Base-by-base conservation (phyloP, 2,329 filamentous ascomycete species). In the Trichoderma sp. region DNA sequence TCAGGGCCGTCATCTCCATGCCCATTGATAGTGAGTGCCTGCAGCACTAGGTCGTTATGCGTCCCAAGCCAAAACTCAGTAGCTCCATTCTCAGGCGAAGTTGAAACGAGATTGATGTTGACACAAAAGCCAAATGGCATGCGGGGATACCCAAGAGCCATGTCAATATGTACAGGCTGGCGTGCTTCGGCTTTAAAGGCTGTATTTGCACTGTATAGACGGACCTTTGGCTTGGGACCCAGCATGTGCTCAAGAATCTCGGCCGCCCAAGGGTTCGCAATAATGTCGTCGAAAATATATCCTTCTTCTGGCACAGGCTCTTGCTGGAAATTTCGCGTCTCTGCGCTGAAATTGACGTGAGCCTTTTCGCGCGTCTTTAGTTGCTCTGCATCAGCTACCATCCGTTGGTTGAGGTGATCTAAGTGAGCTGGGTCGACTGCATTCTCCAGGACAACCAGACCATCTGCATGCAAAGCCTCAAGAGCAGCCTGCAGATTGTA, bases 121-220 rank as follows among this genome's bases (percentile, higher is more conserved):
- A 59, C 35, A 40, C 56, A 59, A 40, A 59, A 59, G 56, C 56
- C 56, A 59, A 59, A 59, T 11, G 56, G 56, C n/a, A 21, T 59
- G 35, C 33, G 56, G 21, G 56, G 56, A 59, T 27, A 59, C 21
- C 56, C 56, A 8, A 21, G 56, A 59, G 56, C 37, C 56, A 59
- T 59, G 21, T 59, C 56, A 21, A 59, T 59, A 27, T 59, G 56
- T 14, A 59, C 56, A 24, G 56, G 56, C 56, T 59, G 56, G 35
- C 56, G 56, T 3, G 56, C 56, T 21, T 59, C 56, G 13, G 56
- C 56, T 40, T 59, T 59, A 5, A 59, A 59, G 24, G 56, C 56
- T 10, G 56, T 59, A 40, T 59, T 59, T 7, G 56, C 56, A 27
- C 56, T 59, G 21, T 53, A 53, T 0, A 53, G 49, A 53, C 49